phyloP scores from a whole-genome alignment of 163 green algal species.

The Prototheca wickerhamii region DNA sequence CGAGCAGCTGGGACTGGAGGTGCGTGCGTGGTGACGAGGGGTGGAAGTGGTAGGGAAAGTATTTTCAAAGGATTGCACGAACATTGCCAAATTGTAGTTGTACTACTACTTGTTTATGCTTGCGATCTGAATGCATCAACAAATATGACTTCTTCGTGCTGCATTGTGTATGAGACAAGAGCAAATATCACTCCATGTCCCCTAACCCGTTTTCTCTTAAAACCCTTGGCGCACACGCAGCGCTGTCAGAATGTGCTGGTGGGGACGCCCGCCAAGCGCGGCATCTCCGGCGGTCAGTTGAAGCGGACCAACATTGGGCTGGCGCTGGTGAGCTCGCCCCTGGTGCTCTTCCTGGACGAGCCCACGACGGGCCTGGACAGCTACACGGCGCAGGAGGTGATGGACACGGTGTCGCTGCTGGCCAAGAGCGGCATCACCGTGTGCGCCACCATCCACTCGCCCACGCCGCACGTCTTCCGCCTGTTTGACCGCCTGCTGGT shows the following conservation, averaged over 20 bases:
- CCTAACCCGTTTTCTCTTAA: background rate
- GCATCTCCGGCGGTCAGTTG: slow-evolving; percentile 26
- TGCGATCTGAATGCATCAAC: too few species aligned
- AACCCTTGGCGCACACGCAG: background rate
- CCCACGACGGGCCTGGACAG: slow-evolving; percentile 69
- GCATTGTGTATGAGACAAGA: too few species aligned
- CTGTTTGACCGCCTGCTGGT: slow-evolving; percentile 75
- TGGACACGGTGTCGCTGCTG: slow-evolving; percentile 52
- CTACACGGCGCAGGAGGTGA: slow-evolving; percentile 55
- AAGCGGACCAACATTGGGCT: slow-evolving; percentile 55
- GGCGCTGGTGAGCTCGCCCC: slow-evolving; percentile 50
- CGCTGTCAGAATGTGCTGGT: slow-evolving; percentile 1
- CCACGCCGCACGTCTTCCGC: slow-evolving; percentile 59
- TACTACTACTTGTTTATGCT: too few species aligned
- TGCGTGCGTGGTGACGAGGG: too few species aligned
- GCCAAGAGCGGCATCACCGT: slow-evolving; percentile 58
- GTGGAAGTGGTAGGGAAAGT: too few species aligned
- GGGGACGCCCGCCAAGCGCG: background rate
- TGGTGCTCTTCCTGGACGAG: slow-evolving; percentile 68
- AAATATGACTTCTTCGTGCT: too few species aligned
- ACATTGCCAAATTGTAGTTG: too few species aligned
- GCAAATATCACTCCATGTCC: too few species aligned
- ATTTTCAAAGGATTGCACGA: too few species aligned
- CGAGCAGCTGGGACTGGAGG: slow-evolving; percentile 44
- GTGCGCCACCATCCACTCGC: slow-evolving; percentile 76